Evolutionary conservation across 2,329 filamentous ascomycete genomes (phyloP).

Genomic region (Penicillium decumbens): DNA sequence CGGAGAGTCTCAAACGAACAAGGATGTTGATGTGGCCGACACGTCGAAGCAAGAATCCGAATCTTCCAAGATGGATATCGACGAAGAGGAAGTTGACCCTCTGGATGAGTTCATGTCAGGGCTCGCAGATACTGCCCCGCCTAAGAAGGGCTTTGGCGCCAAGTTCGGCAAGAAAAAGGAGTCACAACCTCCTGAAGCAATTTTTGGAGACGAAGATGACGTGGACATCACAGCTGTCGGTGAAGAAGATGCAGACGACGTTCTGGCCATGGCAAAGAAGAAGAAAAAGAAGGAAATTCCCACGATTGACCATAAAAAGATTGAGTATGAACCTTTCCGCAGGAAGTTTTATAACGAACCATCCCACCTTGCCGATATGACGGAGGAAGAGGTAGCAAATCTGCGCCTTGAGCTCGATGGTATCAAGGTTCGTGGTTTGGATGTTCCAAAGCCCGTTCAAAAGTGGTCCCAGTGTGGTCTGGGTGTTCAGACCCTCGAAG

Average conservation of each 20-base stretch:
- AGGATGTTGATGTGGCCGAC: constrained; percentile 47
- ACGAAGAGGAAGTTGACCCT: constrained; percentile 69
- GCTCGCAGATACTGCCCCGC: constrained; percentile 50
- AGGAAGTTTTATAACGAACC: constrained; percentile 96
- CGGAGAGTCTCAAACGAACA: constrained; percentile 42
- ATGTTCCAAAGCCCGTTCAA: constrained; percentile 87
- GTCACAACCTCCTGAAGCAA: constrained; percentile 68
- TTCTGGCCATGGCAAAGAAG: constrained; percentile 59
- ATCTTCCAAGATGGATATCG: constrained; percentile 38
- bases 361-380: constrained; percentile 74
- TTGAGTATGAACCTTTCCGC: constrained; percentile 77
- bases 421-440: constrained; percentile 84
- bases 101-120: constrained; percentile 95
- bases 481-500: constrained; percentile 78
- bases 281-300: constrained; percentile 96
- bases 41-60: constrained; percentile 33
- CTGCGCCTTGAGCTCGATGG: constrained; percentile 85
- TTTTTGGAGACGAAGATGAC: constrained; percentile 83
- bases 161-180: constrained; percentile 47
- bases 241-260: constrained; percentile 60
- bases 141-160: constrained; percentile 36
- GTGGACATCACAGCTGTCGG: constrained; percentile 57
- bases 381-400: constrained; percentile 74
- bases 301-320: constrained; percentile 75
- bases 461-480: constrained; percentile 97